Evolutionary conservation across 257 asterid species (phyloP), one percentile per base, ranked within the genome.

Genomic region (Nicotiana noctiflora): DNA sequence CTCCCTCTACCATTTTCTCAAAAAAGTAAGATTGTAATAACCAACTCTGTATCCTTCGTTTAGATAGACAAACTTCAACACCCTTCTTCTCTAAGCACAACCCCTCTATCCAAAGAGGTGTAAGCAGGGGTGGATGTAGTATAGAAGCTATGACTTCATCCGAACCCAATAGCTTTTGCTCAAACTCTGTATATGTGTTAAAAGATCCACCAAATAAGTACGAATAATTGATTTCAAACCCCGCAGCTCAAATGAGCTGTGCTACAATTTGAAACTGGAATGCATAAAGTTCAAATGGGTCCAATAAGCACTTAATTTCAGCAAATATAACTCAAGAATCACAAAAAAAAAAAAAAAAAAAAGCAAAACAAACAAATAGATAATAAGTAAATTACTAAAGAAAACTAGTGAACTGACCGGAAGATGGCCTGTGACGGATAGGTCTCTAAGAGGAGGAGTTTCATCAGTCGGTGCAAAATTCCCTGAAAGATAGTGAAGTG

Each of bases 401-500:
- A 25, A 23, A 23, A 5, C 32, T 6, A 31, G 29, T 11, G 46
- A 53, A 85, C 98, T 89, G 82, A 95, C 99, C 49, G 98, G 99
- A 2, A 95, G 93, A 49, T 86, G 88, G 11, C 99, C 99, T 12
- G 34, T 82, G 15, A 93, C 90, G 1, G 88, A 86, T 53, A 95
- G 97, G 80, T 91, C 97, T 51, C 83, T 75, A 55, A 84, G 86
- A 56, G 98, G 99, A 55, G 98, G 92, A 68, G 98, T 91, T 85
- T 95, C 99, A 53, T 92, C 92, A 61, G 62, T 40, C 63, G 99
- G 98, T 44, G 89, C 97, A 76, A 92, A 95, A 85, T 93, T 95
- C 21, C 97, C 98, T 76, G 86, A 76, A 18, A 95, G 89, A 82
- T 90, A 95, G 76, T 95, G 94, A 34, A 93, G 94, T 13, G 96